phyloP scores from a whole-genome alignment of 2,329 filamentous ascomycete species.

The Cytospora paraplurivora region DNA sequence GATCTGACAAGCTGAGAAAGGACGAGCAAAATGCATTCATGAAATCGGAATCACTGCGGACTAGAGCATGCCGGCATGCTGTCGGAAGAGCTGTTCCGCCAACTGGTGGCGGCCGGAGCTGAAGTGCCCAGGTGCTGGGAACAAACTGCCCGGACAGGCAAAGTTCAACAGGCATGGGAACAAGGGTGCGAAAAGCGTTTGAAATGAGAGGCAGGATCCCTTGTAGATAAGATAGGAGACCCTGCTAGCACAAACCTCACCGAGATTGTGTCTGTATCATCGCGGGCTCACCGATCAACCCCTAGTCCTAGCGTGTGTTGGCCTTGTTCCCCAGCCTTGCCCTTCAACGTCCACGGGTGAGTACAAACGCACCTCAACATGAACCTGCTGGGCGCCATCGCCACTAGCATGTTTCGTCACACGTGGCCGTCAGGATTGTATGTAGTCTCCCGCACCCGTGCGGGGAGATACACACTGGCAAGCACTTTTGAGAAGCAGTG shows the following conservation, averaged over 20 bases:
- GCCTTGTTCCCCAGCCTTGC: neutral
- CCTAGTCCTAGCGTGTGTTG: neutral
- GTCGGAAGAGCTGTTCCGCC: neutral
- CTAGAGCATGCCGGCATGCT: slow-evolving; percentile 10
- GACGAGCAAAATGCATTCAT: slow-evolving; percentile 8
- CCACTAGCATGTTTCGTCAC: neutral
- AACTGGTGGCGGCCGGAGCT: neutral
- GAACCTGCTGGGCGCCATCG: no score
- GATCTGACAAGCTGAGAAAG: slow-evolving; percentile 1
- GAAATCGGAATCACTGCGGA: slow-evolving; percentile 12
- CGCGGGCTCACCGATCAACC: slow-evolving; percentile 10
- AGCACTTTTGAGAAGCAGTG: neutral
- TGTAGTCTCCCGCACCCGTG: neutral
- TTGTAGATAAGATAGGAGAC: slow-evolving; percentile 3
- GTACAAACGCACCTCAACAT: neutral
- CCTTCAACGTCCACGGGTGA: no score
- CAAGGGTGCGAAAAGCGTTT: slow-evolving; percentile 13
- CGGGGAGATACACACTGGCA: neutral
- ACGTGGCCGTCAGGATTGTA: neutral
- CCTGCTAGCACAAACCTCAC: slow-evolving; percentile 12
- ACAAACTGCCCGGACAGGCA: slow-evolving; percentile 12
- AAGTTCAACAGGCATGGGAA: slow-evolving; percentile 11
- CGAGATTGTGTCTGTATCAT: neutral
- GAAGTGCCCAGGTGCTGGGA: neutral
- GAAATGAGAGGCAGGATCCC: slow-evolving; percentile 15